These are phyloP conservation scores for Mycena venus DNA, from an alignment of 768 basidiomycete genomes.

Conservation along the genomic window DNA sequence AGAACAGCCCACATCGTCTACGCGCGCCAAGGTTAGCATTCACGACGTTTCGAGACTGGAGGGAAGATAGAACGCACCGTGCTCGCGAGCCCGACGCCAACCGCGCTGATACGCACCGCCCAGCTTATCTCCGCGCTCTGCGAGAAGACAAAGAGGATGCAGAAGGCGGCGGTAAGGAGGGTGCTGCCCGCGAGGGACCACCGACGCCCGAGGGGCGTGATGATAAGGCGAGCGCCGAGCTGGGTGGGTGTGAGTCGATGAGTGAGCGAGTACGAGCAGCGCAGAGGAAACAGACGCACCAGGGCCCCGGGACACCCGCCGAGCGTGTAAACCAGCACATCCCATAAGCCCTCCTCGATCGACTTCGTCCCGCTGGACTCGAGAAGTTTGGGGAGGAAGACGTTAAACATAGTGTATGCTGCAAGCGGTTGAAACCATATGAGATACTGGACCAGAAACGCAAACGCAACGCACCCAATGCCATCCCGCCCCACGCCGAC, in stretches of 20 bases:
- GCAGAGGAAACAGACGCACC: constrained; percentile 57
- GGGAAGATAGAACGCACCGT: constrained; percentile 59
- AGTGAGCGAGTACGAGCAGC: not conserved
- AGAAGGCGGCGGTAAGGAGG: constrained; percentile 81
- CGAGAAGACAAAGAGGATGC: constrained; percentile 75
- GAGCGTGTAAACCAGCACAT: constrained; percentile 88
- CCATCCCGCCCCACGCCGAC: constrained; percentile 82
- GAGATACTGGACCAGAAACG: not conserved
- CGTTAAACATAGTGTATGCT: constrained; percentile 95
- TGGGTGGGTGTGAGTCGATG: constrained; percentile 41
- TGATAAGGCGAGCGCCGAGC: constrained; percentile 90
- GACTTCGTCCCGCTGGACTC: constrained; percentile 64
- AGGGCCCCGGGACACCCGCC: constrained; percentile 90
- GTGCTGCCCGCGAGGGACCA: constrained; percentile 84
- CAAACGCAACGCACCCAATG: constrained; percentile 72
- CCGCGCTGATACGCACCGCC: constrained; percentile 73
- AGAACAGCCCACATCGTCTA: constrained; percentile 91
- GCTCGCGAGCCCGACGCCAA: constrained; percentile 62
- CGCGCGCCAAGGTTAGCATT: not conserved
- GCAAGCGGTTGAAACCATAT: constrained; percentile 9
- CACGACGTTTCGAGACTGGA: too few relatives aligned
- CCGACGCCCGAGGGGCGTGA: constrained; percentile 75
- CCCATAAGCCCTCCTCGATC: constrained; percentile 79
- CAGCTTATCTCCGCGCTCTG: constrained; percentile 70
- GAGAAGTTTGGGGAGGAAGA: constrained; percentile 88